Evolutionary conservation across 2,329 filamentous ascomycete genomes (phyloP).

Genomic region (Colletotrichum kahawae): DNA sequence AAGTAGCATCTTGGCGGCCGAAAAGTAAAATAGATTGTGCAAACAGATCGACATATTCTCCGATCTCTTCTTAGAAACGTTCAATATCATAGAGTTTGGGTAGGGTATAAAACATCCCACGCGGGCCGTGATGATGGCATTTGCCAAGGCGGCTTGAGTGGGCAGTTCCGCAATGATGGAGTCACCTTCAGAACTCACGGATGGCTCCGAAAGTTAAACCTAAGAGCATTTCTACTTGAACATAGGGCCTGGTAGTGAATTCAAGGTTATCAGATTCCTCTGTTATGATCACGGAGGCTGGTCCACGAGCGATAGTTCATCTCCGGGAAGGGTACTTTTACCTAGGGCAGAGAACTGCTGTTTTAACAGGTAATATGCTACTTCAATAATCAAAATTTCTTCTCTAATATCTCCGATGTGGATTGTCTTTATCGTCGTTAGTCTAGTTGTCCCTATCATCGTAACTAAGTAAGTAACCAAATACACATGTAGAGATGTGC

Average conservation of each 20-base stretch:
- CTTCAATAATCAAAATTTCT: neutral
- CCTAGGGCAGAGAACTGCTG: fast-evolving
- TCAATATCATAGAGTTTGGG: neutral
- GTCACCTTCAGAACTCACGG: neutral
- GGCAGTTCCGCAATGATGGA: neutral
- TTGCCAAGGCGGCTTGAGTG: neutral
- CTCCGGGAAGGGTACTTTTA: fast-evolving
- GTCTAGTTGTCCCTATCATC: neutral
- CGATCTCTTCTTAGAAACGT: neutral
- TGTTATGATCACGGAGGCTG: neutral
- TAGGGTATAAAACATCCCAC: neutral
- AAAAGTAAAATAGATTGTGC: neutral
- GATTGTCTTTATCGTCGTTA: neutral
- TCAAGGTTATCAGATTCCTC: neutral
- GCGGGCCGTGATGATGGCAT: neutral
- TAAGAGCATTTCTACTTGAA: fast-evolving
- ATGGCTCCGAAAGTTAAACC: neutral
- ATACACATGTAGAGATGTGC: fast-evolving
- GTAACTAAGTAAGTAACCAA: neutral
- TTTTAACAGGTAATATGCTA: fast-evolving
- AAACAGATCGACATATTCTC: neutral
- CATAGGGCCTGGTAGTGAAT: neutral
- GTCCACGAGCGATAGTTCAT: neutral
- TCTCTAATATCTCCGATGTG: neutral
- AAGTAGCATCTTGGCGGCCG: neutral